A percentile compares a stretch with the other conserved stretches of the same genome.
Conservation (phyloP, 2,329 filamentous ascomycete species). For the Penicillium sp. region DNA sequence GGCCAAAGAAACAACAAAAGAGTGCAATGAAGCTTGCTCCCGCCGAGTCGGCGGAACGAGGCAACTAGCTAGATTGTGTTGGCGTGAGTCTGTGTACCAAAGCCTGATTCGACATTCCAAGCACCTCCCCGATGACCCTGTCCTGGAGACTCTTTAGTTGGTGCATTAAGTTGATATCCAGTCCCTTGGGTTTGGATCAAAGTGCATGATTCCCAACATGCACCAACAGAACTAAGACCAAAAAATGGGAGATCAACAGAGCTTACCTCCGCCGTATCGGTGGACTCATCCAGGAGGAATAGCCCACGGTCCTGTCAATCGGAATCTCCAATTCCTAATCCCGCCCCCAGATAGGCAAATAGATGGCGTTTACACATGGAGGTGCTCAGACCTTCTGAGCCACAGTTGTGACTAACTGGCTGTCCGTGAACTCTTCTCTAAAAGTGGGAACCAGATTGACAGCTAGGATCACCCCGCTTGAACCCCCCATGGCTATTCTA, state of each 20-base stretch:
- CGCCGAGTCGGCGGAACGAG: not conserved
- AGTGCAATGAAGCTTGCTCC: not conserved
- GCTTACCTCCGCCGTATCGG: not conserved
- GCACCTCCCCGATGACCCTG: not conserved
- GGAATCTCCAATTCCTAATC: not conserved
- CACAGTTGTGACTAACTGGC: conserved; percentile 1
- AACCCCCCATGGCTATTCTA: not conserved
- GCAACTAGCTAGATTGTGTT: too few relatives aligned
- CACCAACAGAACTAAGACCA: not conserved
- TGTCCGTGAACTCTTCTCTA: not conserved
- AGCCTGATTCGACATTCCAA: not conserved
- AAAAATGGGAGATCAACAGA: conserved; percentile 1
- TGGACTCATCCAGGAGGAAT: not conserved
- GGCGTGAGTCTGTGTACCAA: not conserved
- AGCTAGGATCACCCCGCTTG: conserved; percentile 11
- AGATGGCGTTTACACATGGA: not conserved
- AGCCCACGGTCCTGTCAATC: not conserved
- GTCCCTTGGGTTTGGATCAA: not conserved
- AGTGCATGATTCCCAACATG: not conserved
- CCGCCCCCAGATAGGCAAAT: not conserved
- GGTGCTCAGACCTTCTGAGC: conserved; percentile 11
- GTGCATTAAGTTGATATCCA: not conserved
- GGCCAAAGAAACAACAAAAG: not conserved
- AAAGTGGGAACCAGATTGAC: conserved; percentile 10
- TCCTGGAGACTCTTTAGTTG: not conserved